phyloP scores from a whole-genome alignment of 306 rosid genomes.

The Crotalaria pallida region DNA sequence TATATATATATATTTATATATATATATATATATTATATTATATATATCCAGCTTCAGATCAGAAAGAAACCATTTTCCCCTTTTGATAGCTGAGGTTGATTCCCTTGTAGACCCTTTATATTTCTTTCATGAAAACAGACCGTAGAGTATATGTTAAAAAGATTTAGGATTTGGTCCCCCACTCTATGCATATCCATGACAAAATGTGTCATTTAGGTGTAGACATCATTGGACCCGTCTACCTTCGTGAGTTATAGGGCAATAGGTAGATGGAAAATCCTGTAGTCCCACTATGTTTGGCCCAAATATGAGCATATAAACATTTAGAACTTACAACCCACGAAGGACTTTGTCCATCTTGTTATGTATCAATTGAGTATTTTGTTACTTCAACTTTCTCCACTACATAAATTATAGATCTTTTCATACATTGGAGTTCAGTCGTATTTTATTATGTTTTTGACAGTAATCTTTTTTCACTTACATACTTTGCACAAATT shows the following conservation, averaged over 20 bases:
- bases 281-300: constrained; percentile 29
- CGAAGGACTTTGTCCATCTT: background rate
- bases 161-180: constrained; percentile 26
- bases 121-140: background rate
- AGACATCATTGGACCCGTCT: constrained; percentile 27
- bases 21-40: too few species aligned
- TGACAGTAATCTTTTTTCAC: background rate
- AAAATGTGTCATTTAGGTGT: constrained; percentile 29
- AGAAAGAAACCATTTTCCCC: background rate
- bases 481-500: background rate
- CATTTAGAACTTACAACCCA: background rate
- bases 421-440: too few species aligned
- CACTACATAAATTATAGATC: background rate
- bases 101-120: background rate
- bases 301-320: constrained; percentile 13
- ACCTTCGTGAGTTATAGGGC: constrained; percentile 27
- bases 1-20: too few species aligned
- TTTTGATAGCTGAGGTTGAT: background rate
- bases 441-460: background rate
- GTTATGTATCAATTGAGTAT: background rate
- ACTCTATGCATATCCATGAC: constrained; percentile 11
- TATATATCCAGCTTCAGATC: too few species aligned
- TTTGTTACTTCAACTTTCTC: constrained; percentile 1
- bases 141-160: background rate
- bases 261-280: constrained; percentile 19